Evolutionary conservation across 1,139 yeast species (phyloP), one percentile per base, ranked within the genome.

Genomic region (Taphrina betulina): DNA sequence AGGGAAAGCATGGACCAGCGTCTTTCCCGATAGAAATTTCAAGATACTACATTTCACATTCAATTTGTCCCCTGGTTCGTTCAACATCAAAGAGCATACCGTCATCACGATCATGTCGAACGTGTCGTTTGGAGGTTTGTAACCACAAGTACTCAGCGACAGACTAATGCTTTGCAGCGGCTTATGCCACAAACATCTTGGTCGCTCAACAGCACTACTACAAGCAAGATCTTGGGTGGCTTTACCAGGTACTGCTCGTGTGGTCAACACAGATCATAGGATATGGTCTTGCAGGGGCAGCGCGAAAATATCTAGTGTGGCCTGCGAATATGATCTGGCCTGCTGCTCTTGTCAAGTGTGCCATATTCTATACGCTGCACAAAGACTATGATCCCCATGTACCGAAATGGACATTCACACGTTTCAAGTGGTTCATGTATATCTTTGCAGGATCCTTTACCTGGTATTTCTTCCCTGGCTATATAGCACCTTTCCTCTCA

Each of bases 321-420:
- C 83, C 86, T 4, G 76, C 83, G 5, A 71, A 79, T 5, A 79
- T 82, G 71, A 76, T 82, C 54, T 83, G 88, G 88, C 88, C 88
- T 1, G 22, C 48, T 8, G 34, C 28, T 8, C 55, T 60, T 8
- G 44, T 46, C 17, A 37, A 57, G 3, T 24, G 34, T 20, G 29
- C 55, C 16, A 29, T 57, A 16, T 45, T 53, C 28, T 43, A 54
- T 17, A 41, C 58, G 3, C 52, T 57, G 10, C 59, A 57, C 38
- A 20, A 22, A 12, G 28, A 22, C 28, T n/a, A 81, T 63, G 72
- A 80, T 68, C 73, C 81, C 64, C 79, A 83, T 57, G 80, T 80
- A 78, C 5, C 70, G 67, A 53, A 35, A 26, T 80, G 75, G 83
- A 69, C 67, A 20, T 71, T 78, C 28, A 72, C 80, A 2, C 71